Evolutionary conservation across 495 filamentous ascomycete species (phyloP), one percentile per base, ranked within the genome.

Genomic region (Hapsidospora chrysogenum): DNA sequence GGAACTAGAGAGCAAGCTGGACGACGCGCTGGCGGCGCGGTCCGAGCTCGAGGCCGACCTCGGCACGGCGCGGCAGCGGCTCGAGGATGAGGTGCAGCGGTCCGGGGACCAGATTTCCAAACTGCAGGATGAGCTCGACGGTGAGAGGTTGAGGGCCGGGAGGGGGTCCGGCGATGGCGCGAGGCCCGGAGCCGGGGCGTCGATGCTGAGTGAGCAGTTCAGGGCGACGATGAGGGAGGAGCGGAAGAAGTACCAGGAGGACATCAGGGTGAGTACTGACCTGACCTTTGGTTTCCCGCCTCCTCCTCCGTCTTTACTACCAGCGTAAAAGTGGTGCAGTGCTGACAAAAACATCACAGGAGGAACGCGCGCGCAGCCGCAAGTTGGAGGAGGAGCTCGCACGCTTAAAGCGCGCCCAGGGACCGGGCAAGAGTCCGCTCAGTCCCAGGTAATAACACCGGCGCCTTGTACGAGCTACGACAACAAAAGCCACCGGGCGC

Each of bases 1-100:
- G 9, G 92, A 95, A 45, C 57, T 72, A 19, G 61, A 78, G 35
- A 72, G 80, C 40, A 48, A 57, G 53, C 48, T 66, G 22, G 62
- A 66, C 38, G 49, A 57, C 25, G 51, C 48, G 1, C 16, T 48
- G 10, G 41, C 38, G 3, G 41, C 47, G 7, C 53, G 43, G 46
- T 22, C 44, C 8, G 49, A 48, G 15, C 45, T 62, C 6, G 56
- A 60, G 44, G 44, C 39, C 1, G 62, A 64, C 43, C 44, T 53
- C 27, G 48, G 48, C 16, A 37, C 19, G 11, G 29, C 60, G 30
- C 41, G 42, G 31, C 42, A 49, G 21, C 52, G 49, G 15, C 44
- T 62, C 7, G 56, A 60, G 43, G 44, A 37, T 1, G 62, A 64
- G 43, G 45, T 53, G 27, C 47, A 48, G 19, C 37, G 19, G 9